Conservation (phyloP, 2,329 filamentous ascomycete genomes). For the Apiospora marii region DNA sequence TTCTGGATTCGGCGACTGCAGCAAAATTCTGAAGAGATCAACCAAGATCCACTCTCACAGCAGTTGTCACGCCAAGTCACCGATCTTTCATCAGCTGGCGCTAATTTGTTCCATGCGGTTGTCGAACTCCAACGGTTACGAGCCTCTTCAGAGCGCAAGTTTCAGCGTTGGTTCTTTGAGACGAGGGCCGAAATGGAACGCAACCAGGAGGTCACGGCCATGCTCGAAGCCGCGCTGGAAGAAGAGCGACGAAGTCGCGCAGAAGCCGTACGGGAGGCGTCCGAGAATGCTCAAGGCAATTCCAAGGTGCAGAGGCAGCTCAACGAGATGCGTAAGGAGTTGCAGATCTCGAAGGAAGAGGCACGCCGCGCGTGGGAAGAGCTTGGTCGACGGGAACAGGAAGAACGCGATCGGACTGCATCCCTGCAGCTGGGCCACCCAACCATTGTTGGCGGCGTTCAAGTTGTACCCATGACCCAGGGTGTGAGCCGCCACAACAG, state of each 20-base stretch:
- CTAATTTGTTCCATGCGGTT: slow-evolving; percentile 96
- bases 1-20: slow-evolving; percentile 97
- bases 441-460: slow-evolving; percentile 89
- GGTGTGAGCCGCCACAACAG: slow-evolving; percentile 65
- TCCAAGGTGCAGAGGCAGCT: slow-evolving; percentile 77
- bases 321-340: slow-evolving; percentile 90
- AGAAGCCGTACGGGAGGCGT: slow-evolving; percentile 71
- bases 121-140: slow-evolving; percentile 94
- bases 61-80: slow-evolving; percentile 94
- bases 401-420: slow-evolving; percentile 85
- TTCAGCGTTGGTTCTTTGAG: slow-evolving; percentile 98
- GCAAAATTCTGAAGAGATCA: slow-evolving; percentile 86
- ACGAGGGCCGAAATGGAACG: slow-evolving; percentile 88
- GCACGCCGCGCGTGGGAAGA: slow-evolving; percentile 97
- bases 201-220: slow-evolving; percentile 80
- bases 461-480: slow-evolving; percentile 92
- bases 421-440: slow-evolving; percentile 89
- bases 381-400: slow-evolving; percentile 88
- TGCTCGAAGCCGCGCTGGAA: slow-evolving; percentile 78
- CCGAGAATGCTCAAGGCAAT: slow-evolving; percentile 74
- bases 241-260: slow-evolving; percentile 75
- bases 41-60: slow-evolving; percentile 81
- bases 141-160: slow-evolving; percentile 95
- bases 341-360: slow-evolving; percentile 95
- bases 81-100: slow-evolving; percentile 94